A percentile compares a stretch with the other conserved stretches of the same genome.
Conservation (phyloP, 345 rosid genomes). For the Bruguiera sexangula region DNA sequence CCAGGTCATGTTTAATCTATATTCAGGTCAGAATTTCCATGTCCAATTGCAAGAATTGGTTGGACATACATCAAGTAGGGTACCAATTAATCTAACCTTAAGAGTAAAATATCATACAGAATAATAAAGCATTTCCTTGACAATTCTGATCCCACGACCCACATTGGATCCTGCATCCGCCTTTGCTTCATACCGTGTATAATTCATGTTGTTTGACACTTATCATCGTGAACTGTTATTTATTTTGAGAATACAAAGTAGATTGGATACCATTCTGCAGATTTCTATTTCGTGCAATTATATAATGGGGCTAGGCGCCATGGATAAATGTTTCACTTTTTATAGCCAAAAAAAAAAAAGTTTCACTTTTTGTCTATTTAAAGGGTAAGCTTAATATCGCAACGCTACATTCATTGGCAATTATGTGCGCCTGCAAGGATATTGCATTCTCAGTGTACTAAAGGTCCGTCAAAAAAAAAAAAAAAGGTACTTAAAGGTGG, state of each 20-base stretch:
- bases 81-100: background rate
- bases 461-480: no score
- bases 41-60: no score
- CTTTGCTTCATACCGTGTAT: no score
- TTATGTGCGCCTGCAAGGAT: background rate
- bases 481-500: background rate
- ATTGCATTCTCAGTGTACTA: background rate
- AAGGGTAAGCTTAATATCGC: background rate
- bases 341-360: background rate
- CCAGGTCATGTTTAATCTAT: no score
- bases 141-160: slow-evolving; percentile 3
- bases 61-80: no score
- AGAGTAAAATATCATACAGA: slow-evolving; percentile 4
- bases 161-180: slow-evolving; percentile 22
- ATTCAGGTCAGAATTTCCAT: no score
- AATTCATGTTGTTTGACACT: no score
- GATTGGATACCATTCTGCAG: background rate
- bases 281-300: slow-evolving; percentile 1
- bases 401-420: background rate
- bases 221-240: background rate
- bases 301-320: background rate
- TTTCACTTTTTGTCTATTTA: background rate
- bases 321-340: background rate
- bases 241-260: no score
- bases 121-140: slow-evolving; percentile 8